phyloP scores from a whole-genome alignment of 78 protist genomes.

The Protostelium mycophagum region DNA sequence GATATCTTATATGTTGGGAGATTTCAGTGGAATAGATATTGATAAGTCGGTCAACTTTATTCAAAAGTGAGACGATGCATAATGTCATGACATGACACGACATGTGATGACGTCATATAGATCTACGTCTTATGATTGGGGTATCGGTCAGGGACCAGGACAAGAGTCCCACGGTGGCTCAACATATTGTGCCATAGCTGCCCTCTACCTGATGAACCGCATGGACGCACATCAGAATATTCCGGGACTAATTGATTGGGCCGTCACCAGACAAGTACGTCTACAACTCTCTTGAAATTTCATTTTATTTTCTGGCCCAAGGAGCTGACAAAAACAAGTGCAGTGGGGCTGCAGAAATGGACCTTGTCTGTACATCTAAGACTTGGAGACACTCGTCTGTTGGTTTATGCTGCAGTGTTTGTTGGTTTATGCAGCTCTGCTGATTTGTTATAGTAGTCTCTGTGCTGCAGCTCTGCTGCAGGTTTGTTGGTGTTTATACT shows the following conservation, averaged over 20 bases:
- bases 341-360: too few species aligned
- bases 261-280: not conserved
- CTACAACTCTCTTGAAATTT: not conserved
- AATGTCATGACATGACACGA: not conserved
- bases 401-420: too few species aligned
- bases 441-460: too few species aligned
- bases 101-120: too few species aligned
- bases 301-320: not conserved
- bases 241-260: not conserved
- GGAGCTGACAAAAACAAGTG: not conserved
- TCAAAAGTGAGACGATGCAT: not conserved
- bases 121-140: slow-evolving; percentile 41
- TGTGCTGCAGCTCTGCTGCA: too few species aligned
- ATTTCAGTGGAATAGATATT: slow-evolving; percentile 57
- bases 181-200: slow-evolving; percentile 74
- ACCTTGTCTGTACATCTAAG: too few species aligned
- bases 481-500: too few species aligned
- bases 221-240: slow-evolving; percentile 4
- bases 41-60: slow-evolving; percentile 38
- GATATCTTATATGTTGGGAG: slow-evolving; percentile 43
- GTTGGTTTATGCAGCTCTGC: too few species aligned
- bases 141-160: slow-evolving; percentile 64
- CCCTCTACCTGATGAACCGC: slow-evolving; percentile 54
- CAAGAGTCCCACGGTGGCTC: slow-evolving; percentile 84
- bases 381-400: too few species aligned